Conservation (phyloP, 2,329 filamentous ascomycete species). For the Amylocarpus encephaloides region DNA sequence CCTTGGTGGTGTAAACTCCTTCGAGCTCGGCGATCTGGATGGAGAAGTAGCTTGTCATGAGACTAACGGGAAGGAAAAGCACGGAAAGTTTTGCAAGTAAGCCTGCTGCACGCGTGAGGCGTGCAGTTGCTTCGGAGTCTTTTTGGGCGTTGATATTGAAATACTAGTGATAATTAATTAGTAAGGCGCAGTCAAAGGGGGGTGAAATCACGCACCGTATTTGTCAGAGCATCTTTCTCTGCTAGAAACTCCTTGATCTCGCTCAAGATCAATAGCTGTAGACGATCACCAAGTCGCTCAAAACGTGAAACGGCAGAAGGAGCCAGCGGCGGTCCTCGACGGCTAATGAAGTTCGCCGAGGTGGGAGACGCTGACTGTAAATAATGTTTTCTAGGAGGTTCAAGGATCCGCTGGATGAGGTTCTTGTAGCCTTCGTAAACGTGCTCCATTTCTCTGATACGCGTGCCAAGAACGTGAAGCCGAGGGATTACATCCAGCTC, state of each 20-base stretch:
- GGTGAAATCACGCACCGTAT: conserved; percentile 43
- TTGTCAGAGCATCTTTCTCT: conserved; percentile 64
- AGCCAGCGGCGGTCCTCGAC: conserved; percentile 31
- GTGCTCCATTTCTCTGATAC: conserved; percentile 53
- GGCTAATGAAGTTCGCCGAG: conserved; percentile 20
- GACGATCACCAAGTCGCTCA: conserved; percentile 50
- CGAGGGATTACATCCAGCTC: conserved; percentile 49
- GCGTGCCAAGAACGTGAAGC: conserved; percentile 53
- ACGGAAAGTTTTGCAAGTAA: conserved; percentile 70
- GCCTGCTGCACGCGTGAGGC: conserved; percentile 64
- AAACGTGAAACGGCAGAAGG: conserved; percentile 50
- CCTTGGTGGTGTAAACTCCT: conserved; percentile 49
- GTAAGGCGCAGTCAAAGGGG: background rate
- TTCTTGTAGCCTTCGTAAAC: conserved; percentile 55
- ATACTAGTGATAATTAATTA: conserved; percentile 44
- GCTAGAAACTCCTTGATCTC: conserved; percentile 57
- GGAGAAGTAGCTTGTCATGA: conserved; percentile 71
- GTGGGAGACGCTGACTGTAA: background rate
- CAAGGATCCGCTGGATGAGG: conserved; percentile 52
- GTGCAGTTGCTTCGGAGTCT: conserved; percentile 65
- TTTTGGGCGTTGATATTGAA: conserved; percentile 74
- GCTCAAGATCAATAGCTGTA: conserved; percentile 54
- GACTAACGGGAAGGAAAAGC: conserved; percentile 66
- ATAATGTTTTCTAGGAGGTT: conserved; percentile 12
- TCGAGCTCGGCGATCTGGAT: conserved; percentile 54